phyloP scores from a whole-genome alignment of 73 alveolate genomes.

The Durusdinium trenchii region DNA sequence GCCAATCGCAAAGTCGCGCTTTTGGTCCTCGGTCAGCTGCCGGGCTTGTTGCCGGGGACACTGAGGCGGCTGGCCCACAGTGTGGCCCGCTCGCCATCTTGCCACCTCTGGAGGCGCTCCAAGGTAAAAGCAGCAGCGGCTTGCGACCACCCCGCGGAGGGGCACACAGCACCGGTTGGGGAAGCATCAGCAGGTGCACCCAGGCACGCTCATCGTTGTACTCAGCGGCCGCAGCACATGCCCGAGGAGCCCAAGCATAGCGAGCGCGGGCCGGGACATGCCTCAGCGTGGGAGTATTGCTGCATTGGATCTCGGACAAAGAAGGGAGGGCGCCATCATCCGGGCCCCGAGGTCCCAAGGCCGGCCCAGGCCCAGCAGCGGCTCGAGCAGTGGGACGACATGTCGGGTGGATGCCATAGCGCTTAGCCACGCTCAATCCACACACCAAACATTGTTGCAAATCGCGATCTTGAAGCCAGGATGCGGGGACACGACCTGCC shows the following conservation, averaged over 20 bases:
- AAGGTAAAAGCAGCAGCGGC: background rate
- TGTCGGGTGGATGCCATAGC: conserved; percentile 28
- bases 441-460: background rate
- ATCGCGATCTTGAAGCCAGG: background rate
- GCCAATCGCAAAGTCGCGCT: background rate
- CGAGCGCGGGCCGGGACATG: conserved; percentile 36
- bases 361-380: background rate
- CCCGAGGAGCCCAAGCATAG: background rate
- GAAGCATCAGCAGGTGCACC: conserved; percentile 24
- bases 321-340: background rate
- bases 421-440: conserved; percentile 19
- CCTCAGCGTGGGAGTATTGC: conserved; percentile 13
- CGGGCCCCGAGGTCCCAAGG: background rate
- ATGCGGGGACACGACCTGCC: background rate
- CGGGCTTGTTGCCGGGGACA: background rate
- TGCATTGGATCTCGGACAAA: background rate
- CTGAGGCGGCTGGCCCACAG: conserved; percentile 31
- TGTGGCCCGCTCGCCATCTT: conserved; percentile 4
- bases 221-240: background rate
- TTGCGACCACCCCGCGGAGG: conserved; percentile 20
- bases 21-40: background rate
- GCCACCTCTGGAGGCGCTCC: conserved; percentile 22
- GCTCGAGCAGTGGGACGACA: conserved; percentile 5
- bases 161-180: background rate
- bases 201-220: background rate